These are phyloP conservation scores for Thielaviopsis musarum DNA, from an alignment of 2,329 filamentous ascomycete genomes.

Conservation along the genomic window DNA sequence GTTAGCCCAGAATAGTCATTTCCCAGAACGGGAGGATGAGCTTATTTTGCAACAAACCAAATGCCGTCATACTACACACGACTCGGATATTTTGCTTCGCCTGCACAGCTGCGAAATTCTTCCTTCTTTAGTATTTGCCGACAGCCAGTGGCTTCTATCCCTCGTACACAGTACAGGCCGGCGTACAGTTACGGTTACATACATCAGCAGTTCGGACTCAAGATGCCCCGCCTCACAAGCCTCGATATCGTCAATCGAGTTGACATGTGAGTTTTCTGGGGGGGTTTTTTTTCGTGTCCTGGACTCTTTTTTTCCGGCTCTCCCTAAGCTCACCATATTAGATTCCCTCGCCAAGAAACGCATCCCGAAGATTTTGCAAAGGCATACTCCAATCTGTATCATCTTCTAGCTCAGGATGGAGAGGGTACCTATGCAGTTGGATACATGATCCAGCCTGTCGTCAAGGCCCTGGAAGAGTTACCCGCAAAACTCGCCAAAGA, in stretches of 20 bases:
- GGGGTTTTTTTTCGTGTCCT: too few species aligned
- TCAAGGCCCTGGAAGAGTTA: conserved; percentile 30
- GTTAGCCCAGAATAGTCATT: background rate
- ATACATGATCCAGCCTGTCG: conserved; percentile 35
- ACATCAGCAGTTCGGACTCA: background rate
- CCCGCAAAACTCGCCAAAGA: conserved; percentile 36
- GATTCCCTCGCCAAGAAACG: conserved; percentile 61
- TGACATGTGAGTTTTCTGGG: conserved; percentile 30
- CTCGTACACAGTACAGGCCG: background rate
- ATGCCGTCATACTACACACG: background rate
- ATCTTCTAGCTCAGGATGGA: conserved; percentile 44
- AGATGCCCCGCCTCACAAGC: conserved; percentile 17
- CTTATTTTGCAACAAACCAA: background rate
- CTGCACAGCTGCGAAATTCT: background rate
- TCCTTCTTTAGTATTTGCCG: background rate
- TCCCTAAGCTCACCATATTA: conserved; percentile 23
- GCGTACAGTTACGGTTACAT: background rate
- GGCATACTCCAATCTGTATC: conserved; percentile 45
- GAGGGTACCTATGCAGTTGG: conserved; percentile 49
- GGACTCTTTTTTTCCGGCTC: background rate
- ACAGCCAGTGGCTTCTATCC: background rate
- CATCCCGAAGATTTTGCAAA: conserved; percentile 38
- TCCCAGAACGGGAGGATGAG: background rate
- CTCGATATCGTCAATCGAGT: conserved; percentile 36
- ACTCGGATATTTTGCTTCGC: background rate